These are phyloP conservation scores for Aspergillus coremiiformis DNA, from an alignment of 495 filamentous ascomycete genomes.

Conservation along the genomic window DNA sequence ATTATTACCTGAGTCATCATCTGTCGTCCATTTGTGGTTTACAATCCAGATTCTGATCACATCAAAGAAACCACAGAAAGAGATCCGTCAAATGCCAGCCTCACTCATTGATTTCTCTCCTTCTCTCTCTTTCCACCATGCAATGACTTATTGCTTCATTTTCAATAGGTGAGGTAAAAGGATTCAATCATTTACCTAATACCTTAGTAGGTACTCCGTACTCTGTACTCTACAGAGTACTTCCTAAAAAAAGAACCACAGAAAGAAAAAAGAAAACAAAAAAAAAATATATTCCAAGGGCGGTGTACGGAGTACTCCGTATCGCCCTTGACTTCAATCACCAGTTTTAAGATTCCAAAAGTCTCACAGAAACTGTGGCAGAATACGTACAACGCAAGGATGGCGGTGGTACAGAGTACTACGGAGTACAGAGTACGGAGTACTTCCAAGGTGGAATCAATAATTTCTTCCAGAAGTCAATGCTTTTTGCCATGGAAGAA, in stretches of 20 bases:
- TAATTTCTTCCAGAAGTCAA: not conserved
- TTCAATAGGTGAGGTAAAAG: not conserved
- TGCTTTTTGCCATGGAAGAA: not conserved
- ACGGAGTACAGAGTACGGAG: no score
- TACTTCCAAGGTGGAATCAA: not conserved
- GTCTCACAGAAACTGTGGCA: not conserved
- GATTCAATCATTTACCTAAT: not conserved
- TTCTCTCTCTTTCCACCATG: not conserved
- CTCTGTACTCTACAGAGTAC: no score
- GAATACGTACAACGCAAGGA: not conserved
- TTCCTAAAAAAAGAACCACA: not conserved
- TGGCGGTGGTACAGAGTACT: not conserved
- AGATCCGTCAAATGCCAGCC: no score
- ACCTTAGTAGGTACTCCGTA: no score
- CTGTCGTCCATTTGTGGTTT: not conserved
- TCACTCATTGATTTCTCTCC: not conserved
- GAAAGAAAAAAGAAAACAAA: not conserved
- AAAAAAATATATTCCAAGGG: not conserved
- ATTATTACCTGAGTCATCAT: not conserved
- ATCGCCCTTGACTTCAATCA: no score
- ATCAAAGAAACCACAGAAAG: no score
- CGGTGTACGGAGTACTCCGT: no score
- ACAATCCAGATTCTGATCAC: not conserved
- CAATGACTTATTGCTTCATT: not conserved
- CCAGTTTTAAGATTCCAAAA: not conserved